Evolutionary conservation across 1,284 basidiomycete genomes (phyloP), one percentile per base, ranked within the genome.

Genomic region (Ustanciosporium gigantosporum): DNA sequence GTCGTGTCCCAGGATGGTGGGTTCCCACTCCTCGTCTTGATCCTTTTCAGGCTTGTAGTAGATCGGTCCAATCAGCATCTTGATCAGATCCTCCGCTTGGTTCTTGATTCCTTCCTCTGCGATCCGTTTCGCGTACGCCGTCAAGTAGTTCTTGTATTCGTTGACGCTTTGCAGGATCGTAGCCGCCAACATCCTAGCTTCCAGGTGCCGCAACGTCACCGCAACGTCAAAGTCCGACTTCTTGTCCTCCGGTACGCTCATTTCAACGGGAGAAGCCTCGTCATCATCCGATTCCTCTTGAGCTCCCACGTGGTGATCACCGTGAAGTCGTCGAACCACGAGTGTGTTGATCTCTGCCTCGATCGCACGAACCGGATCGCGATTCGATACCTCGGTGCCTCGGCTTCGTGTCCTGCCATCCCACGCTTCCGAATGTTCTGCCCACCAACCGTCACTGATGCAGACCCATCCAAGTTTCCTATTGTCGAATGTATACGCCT

Each of bases 41-140:
- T 65, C 45, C 46, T 46, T 46, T 11, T 52, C 55, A n/a, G 56
- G 56, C 36, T 56, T 59, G 37, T 68, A 70, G 56, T 76, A 76
- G 31, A 76, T 57, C 1, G 75, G 75, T 3, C 75, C 75, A 9
- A 75, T 56, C 22, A 77, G 42, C 27, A 53, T 57, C 39, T 60
- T 66, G 50, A 71, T 52, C 35, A 77, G 46, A 19, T 77, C 75
- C 36, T 76, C 74, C 3, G 68, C 73, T 31, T 73, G 70, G 17
- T 60, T 68, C 21, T 61, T 56, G 38, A 76, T 64, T 0, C 73
- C 74, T 34, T 76, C 69, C n/a, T 75, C 70, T 16, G 49, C 62
- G 25, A 77, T 52, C 32, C 60, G 47, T 29, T 62, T 58, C 40
- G 71, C 69, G n/a, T 75, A 74, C 6, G 49, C 37, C 27, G 52